A percentile compares a stretch with the other conserved stretches of the same genome.
phyloP scores from a whole-genome alignment of 495 filamentous ascomycete genomes.

The Talaromyces trachyspermus region DNA sequence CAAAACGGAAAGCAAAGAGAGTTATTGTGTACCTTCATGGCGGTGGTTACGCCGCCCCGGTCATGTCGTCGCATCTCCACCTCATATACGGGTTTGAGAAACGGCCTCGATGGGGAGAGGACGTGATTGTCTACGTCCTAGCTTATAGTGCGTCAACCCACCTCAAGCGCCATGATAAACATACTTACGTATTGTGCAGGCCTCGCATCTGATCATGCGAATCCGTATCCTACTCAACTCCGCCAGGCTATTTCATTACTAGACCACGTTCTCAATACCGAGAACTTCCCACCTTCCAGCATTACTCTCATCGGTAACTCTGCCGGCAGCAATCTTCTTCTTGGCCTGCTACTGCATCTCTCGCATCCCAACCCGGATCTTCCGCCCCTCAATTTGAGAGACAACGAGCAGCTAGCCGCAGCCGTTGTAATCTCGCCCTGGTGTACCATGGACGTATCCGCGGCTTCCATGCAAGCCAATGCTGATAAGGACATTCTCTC shows the following conservation, averaged over 20 bases:
- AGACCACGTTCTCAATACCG: neutral
- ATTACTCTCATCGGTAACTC: constrained; percentile 11
- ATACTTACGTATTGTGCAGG: no score
- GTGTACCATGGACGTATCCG: neutral
- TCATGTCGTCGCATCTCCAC: neutral
- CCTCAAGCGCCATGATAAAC: neutral
- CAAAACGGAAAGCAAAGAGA: constrained; percentile 38
- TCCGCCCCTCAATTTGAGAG: constrained; percentile 1
- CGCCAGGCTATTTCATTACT: constrained; percentile 3
- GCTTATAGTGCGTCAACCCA: neutral
- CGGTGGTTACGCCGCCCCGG: constrained; percentile 13
- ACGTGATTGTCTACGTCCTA: neutral
- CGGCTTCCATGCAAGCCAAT: neutral
- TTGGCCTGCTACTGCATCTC: constrained; percentile 10
- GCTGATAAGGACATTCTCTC: neutral
- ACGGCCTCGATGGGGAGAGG: neutral
- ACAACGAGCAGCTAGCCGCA: neutral
- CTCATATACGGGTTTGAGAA: neutral
- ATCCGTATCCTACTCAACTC: constrained; percentile 12
- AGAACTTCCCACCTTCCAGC: neutral
- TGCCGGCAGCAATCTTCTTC: constrained; percentile 11
- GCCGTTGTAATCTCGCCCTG: constrained; percentile 12
- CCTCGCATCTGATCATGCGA: neutral
- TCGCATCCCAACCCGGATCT: constrained; percentile 9
- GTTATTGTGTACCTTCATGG: constrained; percentile 53